A percentile compares a stretch with the other conserved stretches of the same genome.
phyloP scores from a whole-genome alignment of 2,329 filamentous ascomycete species.

The Thyridium curvatum region DNA sequence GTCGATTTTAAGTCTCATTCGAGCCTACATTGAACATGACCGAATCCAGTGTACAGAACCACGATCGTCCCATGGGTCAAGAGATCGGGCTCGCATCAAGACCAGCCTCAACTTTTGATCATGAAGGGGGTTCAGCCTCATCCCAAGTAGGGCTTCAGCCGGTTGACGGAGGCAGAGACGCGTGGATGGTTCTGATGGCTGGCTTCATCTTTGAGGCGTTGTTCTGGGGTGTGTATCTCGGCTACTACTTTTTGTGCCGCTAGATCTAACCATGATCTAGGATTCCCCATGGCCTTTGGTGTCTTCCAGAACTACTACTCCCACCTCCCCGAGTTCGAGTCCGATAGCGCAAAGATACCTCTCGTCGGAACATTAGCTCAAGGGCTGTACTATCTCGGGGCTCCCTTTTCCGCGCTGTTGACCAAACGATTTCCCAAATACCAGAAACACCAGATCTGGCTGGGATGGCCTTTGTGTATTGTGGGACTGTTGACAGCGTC shows the following conservation, averaged over 20 bases:
- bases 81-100: too few species aligned
- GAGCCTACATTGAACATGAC: too few species aligned
- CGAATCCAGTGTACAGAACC: too few species aligned
- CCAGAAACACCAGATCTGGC: constrained; percentile 8
- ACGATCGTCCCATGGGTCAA: too few species aligned
- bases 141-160: constrained; percentile 2
- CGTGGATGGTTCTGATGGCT: constrained; percentile 13
- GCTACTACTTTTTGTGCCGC: too few species aligned
- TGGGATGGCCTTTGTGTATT: constrained; percentile 5
- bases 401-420: constrained; percentile 14
- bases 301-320: constrained; percentile 22
- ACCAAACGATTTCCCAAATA: constrained; percentile 13
- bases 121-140: too few species aligned
- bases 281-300: constrained; percentile 18
- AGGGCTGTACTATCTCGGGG: constrained; percentile 17
- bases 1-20: too few species aligned
- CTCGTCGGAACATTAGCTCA: constrained; percentile 17
- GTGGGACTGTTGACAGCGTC: constrained; percentile 13
- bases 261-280: constrained; percentile 5
- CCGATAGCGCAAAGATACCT: constrained; percentile 12
- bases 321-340: constrained; percentile 13
- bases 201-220: constrained; percentile 15
- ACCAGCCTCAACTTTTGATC: too few species aligned
- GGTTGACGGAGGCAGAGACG: constrained; percentile 15
- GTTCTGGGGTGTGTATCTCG: constrained; percentile 12